Evolutionary conservation across 192 early-diverging fungal genomes (phyloP).

Genomic region (Kappamyces sp.): DNA sequence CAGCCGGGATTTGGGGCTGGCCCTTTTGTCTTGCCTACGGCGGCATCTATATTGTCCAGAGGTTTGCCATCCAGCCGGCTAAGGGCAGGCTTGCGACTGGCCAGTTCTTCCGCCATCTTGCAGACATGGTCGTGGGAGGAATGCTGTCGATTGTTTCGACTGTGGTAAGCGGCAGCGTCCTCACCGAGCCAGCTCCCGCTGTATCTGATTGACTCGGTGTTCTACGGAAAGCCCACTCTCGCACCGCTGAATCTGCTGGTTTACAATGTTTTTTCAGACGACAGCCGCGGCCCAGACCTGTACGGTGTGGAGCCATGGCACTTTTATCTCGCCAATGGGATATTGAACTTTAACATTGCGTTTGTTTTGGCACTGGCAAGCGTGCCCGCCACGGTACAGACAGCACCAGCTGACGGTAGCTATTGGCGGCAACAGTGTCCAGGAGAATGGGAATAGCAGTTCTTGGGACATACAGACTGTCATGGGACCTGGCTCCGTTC

Average conservation of each 20-base stretch:
- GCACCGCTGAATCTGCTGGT: slow-evolving; percentile 83
- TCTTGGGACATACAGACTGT: slow-evolving; percentile 21
- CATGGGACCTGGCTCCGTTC: slow-evolving; percentile 51
- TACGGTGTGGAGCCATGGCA: slow-evolving; percentile 90
- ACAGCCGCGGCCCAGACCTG: slow-evolving; percentile 49
- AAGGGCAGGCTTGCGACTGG: slow-evolving; percentile 1
- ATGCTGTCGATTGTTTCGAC: slow-evolving; percentile 22
- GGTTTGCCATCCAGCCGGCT: slow-evolving; percentile 44
- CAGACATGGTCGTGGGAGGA: slow-evolving; percentile 33
- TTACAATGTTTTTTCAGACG: slow-evolving; percentile 79
- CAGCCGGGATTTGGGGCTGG: slow-evolving; percentile 65
- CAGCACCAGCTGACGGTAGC: neutral
- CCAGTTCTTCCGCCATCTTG: slow-evolving; percentile 22
- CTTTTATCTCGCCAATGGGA: slow-evolving; percentile 86
- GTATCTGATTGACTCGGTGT: slow-evolving; percentile 64
- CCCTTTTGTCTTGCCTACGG: slow-evolving; percentile 74
- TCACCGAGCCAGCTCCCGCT: slow-evolving; percentile 46
- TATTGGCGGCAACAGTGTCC: slow-evolving; percentile 5
- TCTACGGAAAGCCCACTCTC: slow-evolving; percentile 64
- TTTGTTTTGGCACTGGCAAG: slow-evolving; percentile 67
- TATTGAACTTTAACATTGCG: slow-evolving; percentile 85
- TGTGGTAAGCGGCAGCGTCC: slow-evolving; percentile 10
- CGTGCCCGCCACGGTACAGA: slow-evolving; percentile 55
- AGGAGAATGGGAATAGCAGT: slow-evolving; percentile 13
- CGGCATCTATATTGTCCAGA: slow-evolving; percentile 31